phyloP scores from a whole-genome alignment of 306 rosid genomes.

The Ziziphus jujuba region DNA sequence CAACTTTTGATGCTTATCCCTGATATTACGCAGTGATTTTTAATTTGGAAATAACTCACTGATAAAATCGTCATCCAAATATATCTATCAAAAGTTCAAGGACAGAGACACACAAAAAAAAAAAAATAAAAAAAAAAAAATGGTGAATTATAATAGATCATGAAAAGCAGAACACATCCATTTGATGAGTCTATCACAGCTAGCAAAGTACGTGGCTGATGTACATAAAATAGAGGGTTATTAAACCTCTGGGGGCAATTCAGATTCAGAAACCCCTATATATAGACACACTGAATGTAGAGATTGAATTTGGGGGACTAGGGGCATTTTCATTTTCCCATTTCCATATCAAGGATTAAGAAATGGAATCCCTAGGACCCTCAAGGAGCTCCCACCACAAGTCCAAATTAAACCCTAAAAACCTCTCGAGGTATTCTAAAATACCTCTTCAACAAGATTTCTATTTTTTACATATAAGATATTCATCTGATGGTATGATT shows the following conservation, averaged over 20 bases:
- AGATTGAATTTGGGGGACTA: constrained; percentile 17
- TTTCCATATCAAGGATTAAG: background rate
- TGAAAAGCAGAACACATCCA: no score
- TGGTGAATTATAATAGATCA: no score
- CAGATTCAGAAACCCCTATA: background rate
- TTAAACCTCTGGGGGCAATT: no score
- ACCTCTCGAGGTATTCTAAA: background rate
- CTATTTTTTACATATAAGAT: background rate
- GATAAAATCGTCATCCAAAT: no score
- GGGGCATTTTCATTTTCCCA: constrained; percentile 9
- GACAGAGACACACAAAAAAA: no score
- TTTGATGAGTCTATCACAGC: no score
- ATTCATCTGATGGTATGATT: no score
- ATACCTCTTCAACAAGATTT: background rate
- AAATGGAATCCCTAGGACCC: constrained; percentile 1
- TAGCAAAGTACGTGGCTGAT: background rate
- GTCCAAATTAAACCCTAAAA: constrained; percentile 11
- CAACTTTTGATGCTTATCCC: no score
- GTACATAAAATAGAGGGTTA: background rate
- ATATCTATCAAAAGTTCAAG: no score
- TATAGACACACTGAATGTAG: background rate
- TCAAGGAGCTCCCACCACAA: constrained; percentile 24
- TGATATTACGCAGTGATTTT: no score
- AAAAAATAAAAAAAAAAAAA: no score
- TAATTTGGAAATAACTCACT: no score